These are phyloP conservation scores for Curvularia sp. DNA, from an alignment of 2,329 filamentous ascomycete species.

Conservation along the genomic window DNA sequence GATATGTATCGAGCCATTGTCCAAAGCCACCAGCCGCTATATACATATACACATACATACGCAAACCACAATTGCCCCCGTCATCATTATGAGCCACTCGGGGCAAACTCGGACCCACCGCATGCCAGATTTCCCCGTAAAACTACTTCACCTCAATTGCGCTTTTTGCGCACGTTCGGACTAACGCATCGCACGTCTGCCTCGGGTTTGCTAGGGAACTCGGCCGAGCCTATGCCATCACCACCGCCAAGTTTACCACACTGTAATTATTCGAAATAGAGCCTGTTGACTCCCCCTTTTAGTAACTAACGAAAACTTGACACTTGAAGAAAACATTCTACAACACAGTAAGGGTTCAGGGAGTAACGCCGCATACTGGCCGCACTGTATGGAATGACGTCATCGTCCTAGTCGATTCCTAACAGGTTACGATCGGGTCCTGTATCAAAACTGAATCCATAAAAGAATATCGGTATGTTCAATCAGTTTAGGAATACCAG, in stretches of 20 bases:
- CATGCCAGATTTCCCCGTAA: background rate
- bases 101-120: background rate
- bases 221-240: constrained; percentile 1
- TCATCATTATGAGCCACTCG: background rate
- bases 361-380: background rate
- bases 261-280: background rate
- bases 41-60: background rate
- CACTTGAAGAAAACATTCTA: background rate
- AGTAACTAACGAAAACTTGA: background rate
- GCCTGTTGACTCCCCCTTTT: background rate
- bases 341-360: background rate
- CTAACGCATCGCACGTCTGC: background rate
- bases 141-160: background rate
- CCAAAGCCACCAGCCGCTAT: background rate
- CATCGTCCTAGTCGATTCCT: background rate
- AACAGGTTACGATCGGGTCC: background rate
- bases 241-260: background rate
- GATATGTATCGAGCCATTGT: background rate
- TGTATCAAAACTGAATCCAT: background rate
- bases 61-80: background rate
- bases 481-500: background rate
- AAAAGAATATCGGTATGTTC: background rate
- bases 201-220: background rate
- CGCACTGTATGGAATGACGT: background rate
- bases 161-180: background rate